Evolutionary conservation across 805 yeast genomes (phyloP).

Genomic region (Cyberlindnera sargentensis): DNA sequence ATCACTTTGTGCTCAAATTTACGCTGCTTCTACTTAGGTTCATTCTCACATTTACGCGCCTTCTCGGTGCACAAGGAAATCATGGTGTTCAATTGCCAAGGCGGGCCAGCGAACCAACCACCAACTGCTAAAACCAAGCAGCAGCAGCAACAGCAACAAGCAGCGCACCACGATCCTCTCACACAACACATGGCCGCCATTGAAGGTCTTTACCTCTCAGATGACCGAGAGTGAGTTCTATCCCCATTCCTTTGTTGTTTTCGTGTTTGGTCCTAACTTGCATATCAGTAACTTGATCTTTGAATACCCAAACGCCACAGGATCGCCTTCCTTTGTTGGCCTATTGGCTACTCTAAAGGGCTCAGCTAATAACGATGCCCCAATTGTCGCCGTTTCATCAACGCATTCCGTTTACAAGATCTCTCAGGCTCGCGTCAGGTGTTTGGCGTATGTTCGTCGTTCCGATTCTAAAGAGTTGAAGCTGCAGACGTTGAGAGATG

Average conservation of each 20-base stretch:
- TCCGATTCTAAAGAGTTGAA: constrained; percentile 7
- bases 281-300: constrained; percentile 28
- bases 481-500: constrained; percentile 11
- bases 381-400: constrained; percentile 16
- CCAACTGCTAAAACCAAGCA: not conserved
- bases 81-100: too few relatives aligned
- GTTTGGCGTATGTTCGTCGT: constrained; percentile 15
- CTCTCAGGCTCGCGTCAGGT: constrained; percentile 9
- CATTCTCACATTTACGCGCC: constrained; percentile 1
- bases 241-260: not conserved
- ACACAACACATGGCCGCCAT: constrained; percentile 25
- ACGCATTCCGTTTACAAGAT: constrained; percentile 13
- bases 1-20: not conserved
- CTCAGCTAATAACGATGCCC: constrained; percentile 10
- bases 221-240: constrained; percentile 30
- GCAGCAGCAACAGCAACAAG: too few relatives aligned
- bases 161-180: too few relatives aligned
- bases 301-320: constrained; percentile 29
- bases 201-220: constrained; percentile 34
- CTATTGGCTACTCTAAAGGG: constrained; percentile 21
- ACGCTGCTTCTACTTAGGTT: not conserved
- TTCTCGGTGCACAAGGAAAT: too few relatives aligned
- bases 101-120: too few relatives aligned
- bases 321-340: constrained; percentile 26
- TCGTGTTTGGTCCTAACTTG: too few relatives aligned